Conservation (phyloP, 2,329 filamentous ascomycete species). For the Fusarium miscanthi region DNA sequence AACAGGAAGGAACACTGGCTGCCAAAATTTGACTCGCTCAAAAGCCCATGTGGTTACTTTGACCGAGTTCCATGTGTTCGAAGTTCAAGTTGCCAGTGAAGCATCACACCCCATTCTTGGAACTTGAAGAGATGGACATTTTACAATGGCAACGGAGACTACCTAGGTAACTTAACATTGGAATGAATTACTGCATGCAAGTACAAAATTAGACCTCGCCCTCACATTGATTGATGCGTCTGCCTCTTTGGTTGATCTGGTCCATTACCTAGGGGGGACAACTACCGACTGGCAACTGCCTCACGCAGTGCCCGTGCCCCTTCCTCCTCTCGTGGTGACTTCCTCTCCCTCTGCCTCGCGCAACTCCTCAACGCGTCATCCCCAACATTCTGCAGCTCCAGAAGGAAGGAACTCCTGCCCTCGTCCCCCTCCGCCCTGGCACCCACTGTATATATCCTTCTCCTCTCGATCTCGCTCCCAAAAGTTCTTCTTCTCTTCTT, state of each 20-base stretch:
- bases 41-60: not conserved
- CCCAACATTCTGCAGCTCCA: slow-evolving; percentile 27
- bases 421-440: not conserved
- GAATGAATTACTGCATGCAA: not conserved
- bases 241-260: not conserved
- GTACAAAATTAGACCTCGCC: not conserved
- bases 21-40: not conserved
- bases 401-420: slow-evolving; percentile 38
- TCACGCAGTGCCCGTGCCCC: slow-evolving; percentile 6
- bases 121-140: not conserved
- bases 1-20: not conserved
- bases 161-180: not conserved
- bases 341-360: slow-evolving; percentile 9
- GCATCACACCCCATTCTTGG: not conserved
- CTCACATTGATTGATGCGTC: not conserved
- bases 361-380: slow-evolving; percentile 23
- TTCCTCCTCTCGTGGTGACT: slow-evolving; percentile 25
- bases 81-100: not conserved
- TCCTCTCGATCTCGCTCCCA: slow-evolving; percentile 3
- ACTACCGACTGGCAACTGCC: not conserved
- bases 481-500: slow-evolving; percentile 16
- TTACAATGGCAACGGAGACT: not conserved
- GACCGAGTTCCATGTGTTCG: not conserved
- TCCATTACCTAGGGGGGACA: not conserved
- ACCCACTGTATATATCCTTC: slow-evolving; percentile 13